These are phyloP conservation scores for Neonectria coccinea DNA, from an alignment of 2,329 filamentous ascomycete genomes.

Conservation along the genomic window DNA sequence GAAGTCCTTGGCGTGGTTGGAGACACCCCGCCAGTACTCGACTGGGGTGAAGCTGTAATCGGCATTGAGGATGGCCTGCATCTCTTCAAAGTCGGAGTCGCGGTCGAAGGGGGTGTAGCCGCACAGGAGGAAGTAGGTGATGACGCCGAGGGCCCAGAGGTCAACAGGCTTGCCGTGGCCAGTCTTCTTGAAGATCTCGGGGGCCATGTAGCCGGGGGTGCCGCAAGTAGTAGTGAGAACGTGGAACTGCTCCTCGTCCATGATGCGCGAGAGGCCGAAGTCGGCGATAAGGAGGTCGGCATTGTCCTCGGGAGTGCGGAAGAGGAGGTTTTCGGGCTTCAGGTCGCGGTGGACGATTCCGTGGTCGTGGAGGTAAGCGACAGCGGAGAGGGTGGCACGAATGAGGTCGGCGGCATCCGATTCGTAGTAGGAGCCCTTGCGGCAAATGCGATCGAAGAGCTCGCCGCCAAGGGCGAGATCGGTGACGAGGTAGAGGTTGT, in stretches of 20 bases:
- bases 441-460: conserved; percentile 97
- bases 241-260: conserved; percentile 99
- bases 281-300: conserved; percentile 97
- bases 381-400: conserved; percentile 93
- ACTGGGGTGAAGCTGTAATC: conserved; percentile 95
- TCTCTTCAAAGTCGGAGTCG: conserved; percentile 97
- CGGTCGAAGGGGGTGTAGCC: conserved; percentile 98
- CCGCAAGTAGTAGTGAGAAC: conserved; percentile 97
- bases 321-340: conserved; percentile 97
- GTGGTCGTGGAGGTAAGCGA: conserved; percentile 97
- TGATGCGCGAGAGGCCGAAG: conserved; percentile 94
- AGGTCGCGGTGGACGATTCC: conserved; percentile 98
- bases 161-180: conserved; percentile 98
- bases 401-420: conserved; percentile 96
- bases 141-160: conserved; percentile 97
- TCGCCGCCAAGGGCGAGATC: conserved; percentile 96
- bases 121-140: conserved; percentile 98
- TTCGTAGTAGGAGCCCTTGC: conserved; percentile 98
- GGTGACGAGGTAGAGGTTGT: conserved; percentile 98
- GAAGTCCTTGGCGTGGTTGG: conserved; percentile 86
- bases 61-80: conserved; percentile 97
- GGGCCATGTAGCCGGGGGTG: conserved; percentile 98
- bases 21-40: conserved; percentile 97
- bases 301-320: conserved; percentile 97
- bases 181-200: conserved; percentile 98